Percentiles rank a stretch among this genome's conserved stretches.
Conservation (phyloP, 1,284 basidiomycete species). For the Afroboletus lepidellus region DNA sequence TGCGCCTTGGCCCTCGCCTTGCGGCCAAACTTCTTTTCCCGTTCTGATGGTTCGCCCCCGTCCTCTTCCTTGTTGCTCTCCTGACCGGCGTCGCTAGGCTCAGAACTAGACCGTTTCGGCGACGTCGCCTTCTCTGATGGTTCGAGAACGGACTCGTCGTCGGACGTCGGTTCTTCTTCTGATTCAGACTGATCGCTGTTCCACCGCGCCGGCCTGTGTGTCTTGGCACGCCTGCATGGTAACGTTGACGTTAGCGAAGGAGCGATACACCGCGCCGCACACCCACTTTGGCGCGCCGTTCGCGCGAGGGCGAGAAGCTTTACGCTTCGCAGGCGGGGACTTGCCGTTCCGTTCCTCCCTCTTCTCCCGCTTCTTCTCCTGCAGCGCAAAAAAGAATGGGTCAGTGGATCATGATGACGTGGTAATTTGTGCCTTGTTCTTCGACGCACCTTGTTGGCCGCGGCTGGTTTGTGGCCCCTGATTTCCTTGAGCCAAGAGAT, state of each 20-base stretch:
- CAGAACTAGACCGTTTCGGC: conserved; percentile 28
- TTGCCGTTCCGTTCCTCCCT: conserved; percentile 33
- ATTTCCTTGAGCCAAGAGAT: conserved; percentile 51
- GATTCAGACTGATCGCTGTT: conserved; percentile 37
- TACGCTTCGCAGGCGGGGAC: conserved; percentile 41
- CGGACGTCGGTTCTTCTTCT: conserved; percentile 35
- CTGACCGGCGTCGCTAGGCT: conserved; percentile 25
- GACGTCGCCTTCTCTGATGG: conserved; percentile 30
- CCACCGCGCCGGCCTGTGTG: conserved; percentile 31
- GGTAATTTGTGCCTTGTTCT: conserved; percentile 1
- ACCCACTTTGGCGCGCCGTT: conserved; percentile 44
- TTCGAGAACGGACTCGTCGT: conserved; percentile 26
- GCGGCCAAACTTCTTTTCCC: conserved; percentile 35
- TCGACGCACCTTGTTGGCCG: conserved; percentile 21
- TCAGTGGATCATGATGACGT: conserved; percentile 1
- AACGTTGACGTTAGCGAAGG: conserved; percentile 15
- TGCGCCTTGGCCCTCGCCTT: conserved; percentile 47
- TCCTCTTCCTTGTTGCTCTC: conserved; percentile 35
- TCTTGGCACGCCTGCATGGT: conserved; percentile 34
- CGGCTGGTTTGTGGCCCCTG: conserved; percentile 21
- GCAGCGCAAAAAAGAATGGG: not conserved
- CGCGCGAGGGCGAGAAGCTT: conserved; percentile 37
- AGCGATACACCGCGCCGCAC: not conserved
- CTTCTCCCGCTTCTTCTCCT: conserved; percentile 37
- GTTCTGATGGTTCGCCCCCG: conserved; percentile 31